Conservation (phyloP, 768 basidiomycete genomes). For the Collybiopsis luxurians region DNA sequence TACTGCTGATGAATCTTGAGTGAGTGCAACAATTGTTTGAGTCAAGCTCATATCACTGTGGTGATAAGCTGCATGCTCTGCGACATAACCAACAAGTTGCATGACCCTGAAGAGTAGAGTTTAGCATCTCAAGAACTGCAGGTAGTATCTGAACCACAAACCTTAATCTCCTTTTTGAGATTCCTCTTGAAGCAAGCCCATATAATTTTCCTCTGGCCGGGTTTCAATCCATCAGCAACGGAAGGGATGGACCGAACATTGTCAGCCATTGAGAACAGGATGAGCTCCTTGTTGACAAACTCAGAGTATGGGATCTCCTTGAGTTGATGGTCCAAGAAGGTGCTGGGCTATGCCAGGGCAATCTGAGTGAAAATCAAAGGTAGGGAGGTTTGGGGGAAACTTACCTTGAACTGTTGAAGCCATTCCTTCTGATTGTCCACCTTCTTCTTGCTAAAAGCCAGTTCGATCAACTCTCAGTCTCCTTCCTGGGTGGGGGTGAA, state of each 20-base stretch:
- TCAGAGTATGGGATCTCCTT: slow-evolving; percentile 86
- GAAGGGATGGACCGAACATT: slow-evolving; percentile 98
- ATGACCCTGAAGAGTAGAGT: slow-evolving; percentile 58
- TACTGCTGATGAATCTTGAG: slow-evolving; percentile 95
- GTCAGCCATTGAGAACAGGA: slow-evolving; percentile 99
- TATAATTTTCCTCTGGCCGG: slow-evolving; percentile 95
- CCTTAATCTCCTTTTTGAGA: slow-evolving; percentile 89
- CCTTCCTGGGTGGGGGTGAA: slow-evolving; percentile 80
- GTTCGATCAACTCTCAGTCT: slow-evolving; percentile 87
- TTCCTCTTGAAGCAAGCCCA: slow-evolving; percentile 97
- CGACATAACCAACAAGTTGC: slow-evolving; percentile 95
- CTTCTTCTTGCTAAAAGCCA: slow-evolving; percentile 99
- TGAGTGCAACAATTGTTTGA: slow-evolving; percentile 88
- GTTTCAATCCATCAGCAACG: slow-evolving; percentile 91
- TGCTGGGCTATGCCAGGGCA: slow-evolving; percentile 67
- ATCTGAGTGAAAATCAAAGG: slow-evolving; percentile 3
- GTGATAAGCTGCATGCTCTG: slow-evolving; percentile 93
- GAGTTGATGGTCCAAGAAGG: slow-evolving; percentile 85
- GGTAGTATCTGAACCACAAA: slow-evolving; percentile 18
- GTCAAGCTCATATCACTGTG: slow-evolving; percentile 91
- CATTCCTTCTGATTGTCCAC: slow-evolving; percentile 98
- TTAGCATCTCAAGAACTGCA: neutral
- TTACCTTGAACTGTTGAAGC: slow-evolving; percentile 88
- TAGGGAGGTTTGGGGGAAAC: slow-evolving; percentile 5
- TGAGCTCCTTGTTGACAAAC: slow-evolving; percentile 97